phyloP scores from a whole-genome alignment of 2,329 filamentous ascomycete species.

The Diplodia corticola region DNA sequence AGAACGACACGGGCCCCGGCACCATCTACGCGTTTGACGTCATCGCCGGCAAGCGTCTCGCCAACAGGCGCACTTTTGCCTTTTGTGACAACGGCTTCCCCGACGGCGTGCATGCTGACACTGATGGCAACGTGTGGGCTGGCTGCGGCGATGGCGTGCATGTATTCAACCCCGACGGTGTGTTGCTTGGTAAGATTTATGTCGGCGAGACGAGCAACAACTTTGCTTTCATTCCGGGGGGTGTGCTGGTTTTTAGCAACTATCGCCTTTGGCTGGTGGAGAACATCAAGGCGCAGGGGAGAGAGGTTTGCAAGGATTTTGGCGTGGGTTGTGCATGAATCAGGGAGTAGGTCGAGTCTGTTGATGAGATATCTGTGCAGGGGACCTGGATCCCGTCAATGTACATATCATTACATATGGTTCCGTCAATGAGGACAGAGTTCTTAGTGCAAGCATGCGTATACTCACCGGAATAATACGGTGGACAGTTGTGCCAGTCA shows the following conservation, averaged over 20 bases:
- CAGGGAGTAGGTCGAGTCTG: neutral
- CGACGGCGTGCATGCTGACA: slow-evolving; percentile 60
- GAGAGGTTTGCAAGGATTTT: slow-evolving; percentile 40
- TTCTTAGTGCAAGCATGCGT: neutral
- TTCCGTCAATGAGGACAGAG: too few species aligned
- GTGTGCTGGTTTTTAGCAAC: slow-evolving; percentile 39
- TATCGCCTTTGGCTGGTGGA: slow-evolving; percentile 40
- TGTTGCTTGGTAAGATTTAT: slow-evolving; percentile 59
- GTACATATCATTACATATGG: neutral
- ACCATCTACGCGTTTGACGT: slow-evolving; percentile 48
- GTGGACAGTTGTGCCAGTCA: neutral
- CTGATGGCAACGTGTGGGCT: slow-evolving; percentile 57
- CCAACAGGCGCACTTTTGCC: slow-evolving; percentile 53
- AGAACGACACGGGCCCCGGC: slow-evolving; percentile 42
- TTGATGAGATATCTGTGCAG: neutral
- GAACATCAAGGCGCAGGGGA: slow-evolving; percentile 35
- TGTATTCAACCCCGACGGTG: slow-evolving; percentile 54
- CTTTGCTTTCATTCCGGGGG: slow-evolving; percentile 40
- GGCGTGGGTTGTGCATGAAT: slow-evolving; percentile 24
- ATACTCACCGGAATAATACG: neutral
- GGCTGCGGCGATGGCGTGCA: slow-evolving; percentile 58
- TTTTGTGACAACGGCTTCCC: slow-evolving; percentile 56
- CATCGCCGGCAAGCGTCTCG: slow-evolving; percentile 39
- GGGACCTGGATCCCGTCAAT: neutral
- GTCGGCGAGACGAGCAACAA: slow-evolving; percentile 45